phyloP scores from a whole-genome alignment of 768 basidiomycete genomes.

The Lactarius deliciosus region DNA sequence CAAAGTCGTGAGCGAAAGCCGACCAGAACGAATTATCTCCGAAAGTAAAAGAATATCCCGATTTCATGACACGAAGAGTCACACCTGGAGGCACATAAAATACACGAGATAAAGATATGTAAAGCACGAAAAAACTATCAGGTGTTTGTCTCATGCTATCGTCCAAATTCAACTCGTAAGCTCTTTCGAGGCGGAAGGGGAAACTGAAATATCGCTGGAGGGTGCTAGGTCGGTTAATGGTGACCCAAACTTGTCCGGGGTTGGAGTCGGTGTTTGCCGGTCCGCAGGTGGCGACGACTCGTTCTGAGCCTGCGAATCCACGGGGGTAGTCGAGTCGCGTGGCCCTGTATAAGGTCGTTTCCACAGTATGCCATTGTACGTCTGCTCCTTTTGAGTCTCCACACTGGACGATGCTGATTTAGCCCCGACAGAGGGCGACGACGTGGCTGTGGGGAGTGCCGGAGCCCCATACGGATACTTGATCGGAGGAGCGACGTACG shows the following conservation, averaged over 20 bases:
- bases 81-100: constrained; percentile 11
- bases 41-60: background rate
- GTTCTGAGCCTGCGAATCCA: constrained; percentile 9
- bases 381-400: constrained; percentile 8
- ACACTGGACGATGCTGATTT: background rate
- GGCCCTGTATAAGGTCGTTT: constrained; percentile 25
- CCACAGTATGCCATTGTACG: constrained; percentile 20
- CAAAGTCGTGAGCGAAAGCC: background rate
- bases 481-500: constrained; percentile 27
- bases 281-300: background rate
- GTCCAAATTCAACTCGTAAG: constrained; percentile 6
- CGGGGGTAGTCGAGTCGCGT: background rate
- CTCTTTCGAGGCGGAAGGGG: background rate
- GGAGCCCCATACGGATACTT: constrained; percentile 27
- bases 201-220: background rate
- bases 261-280: background rate
- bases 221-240: background rate
- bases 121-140: background rate
- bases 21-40: background rate
- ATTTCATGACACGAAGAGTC: background rate
- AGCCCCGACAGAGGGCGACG: background rate
- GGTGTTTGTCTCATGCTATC: background rate
- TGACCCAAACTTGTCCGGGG: background rate
- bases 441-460: background rate
- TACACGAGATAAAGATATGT: constrained; percentile 27